Percentiles rank a stretch among this genome's conserved stretches.
Conservation (phyloP, 495 filamentous ascomycete species). For the Hypoxylon crocopeplum region DNA sequence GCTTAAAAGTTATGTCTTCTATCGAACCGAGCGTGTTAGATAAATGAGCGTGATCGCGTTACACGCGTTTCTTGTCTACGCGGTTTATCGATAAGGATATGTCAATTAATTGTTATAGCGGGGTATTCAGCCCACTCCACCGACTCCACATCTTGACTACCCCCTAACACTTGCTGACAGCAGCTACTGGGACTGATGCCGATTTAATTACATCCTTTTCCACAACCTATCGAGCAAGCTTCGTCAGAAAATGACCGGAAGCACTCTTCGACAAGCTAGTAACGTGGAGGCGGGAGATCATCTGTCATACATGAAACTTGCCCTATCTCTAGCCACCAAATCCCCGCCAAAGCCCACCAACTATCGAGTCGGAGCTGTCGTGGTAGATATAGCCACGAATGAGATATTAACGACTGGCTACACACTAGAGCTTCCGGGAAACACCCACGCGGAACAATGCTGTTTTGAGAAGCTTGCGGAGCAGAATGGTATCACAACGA, state of each 20-base stretch:
- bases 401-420: constrained; percentile 83
- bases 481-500: constrained; percentile 57
- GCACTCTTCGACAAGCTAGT: background rate
- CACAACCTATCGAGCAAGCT: no score
- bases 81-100: constrained; percentile 27
- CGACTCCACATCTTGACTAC: no score
- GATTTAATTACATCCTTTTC: no score
- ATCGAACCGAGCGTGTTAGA: no score
- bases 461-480: constrained; percentile 79
- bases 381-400: constrained; percentile 66
- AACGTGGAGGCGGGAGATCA: constrained; percentile 58
- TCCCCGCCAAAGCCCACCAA: constrained; percentile 88
- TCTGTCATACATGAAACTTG: constrained; percentile 70
- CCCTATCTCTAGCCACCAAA: constrained; percentile 73
- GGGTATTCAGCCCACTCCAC: no score
- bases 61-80: constrained; percentile 20
- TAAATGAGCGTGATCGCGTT: constrained; percentile 19
- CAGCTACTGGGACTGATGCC: no score
- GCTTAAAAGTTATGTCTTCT: background rate
- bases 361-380: constrained; percentile 88
- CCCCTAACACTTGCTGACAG: no score
- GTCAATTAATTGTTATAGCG: constrained; percentile 7
- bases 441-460: constrained; percentile 96
- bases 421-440: constrained; percentile 87
- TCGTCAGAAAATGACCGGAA: constrained; percentile 19